Evolutionary conservation across 306 rosid genomes (phyloP).

Genomic region (Begonia loranthoides): DNA sequence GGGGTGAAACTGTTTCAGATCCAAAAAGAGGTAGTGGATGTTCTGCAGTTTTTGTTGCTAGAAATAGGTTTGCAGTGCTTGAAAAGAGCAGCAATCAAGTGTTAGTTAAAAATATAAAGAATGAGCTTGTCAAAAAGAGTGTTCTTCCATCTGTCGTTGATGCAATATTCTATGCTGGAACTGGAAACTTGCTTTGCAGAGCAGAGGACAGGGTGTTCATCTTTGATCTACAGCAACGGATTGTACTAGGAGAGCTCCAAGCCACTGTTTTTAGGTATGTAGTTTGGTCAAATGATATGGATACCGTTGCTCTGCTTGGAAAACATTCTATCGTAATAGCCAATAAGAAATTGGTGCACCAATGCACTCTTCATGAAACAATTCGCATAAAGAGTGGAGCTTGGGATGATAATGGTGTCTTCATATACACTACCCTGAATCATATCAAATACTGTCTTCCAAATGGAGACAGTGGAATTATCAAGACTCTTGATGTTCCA

Average conservation of each 20-base stretch:
- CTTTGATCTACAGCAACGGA: constrained; percentile 70
- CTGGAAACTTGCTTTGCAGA: constrained; percentile 67
- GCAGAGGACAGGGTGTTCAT: constrained; percentile 67
- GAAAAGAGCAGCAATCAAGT: constrained; percentile 69
- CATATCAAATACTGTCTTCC: constrained; percentile 83
- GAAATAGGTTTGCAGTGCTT: constrained; percentile 81
- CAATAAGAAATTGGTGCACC: constrained; percentile 70
- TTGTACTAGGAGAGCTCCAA: constrained; percentile 66
- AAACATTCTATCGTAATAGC: constrained; percentile 74
- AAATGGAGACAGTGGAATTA: constrained; percentile 75
- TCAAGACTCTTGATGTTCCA: constrained; percentile 65
- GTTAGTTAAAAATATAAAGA: constrained; percentile 47
- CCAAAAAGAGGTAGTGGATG: constrained; percentile 78
- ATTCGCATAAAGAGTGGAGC: constrained; percentile 89
- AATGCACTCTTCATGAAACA: constrained; percentile 85
- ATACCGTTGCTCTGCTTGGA: constrained; percentile 68
- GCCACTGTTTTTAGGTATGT: constrained; percentile 68
- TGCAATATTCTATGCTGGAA: constrained; percentile 76
- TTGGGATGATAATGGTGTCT: constrained; percentile 85
- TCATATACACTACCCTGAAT: constrained; percentile 69
- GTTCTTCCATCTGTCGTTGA: constrained; percentile 50
- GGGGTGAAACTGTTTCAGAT: constrained; percentile 63
- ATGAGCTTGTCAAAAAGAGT: constrained; percentile 67
- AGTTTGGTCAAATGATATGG: constrained; percentile 78
- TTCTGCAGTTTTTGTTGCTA: constrained; percentile 74